Conservation (phyloP, 129 eudicot species). For the Oenanthe sinensis region DNA sequence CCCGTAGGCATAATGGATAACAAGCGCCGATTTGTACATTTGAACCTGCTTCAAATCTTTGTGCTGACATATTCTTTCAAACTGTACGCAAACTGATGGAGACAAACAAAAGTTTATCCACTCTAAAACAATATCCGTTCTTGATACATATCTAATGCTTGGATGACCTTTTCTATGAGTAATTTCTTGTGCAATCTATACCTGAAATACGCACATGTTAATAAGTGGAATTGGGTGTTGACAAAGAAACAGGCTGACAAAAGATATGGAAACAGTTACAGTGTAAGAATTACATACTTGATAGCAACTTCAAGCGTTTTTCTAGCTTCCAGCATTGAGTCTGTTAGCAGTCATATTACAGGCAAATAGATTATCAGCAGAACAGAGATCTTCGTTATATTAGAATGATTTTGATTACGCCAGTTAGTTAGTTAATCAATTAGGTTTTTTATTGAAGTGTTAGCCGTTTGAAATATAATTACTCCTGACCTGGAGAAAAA, state of each 20-base stretch:
- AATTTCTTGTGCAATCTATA: constrained; percentile 78
- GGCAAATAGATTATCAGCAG: background rate
- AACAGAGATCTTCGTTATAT: background rate
- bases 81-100: background rate
- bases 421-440: background rate
- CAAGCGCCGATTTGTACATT: background rate
- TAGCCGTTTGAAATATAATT: background rate
- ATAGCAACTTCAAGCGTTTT: constrained; percentile 85
- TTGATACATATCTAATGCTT: constrained; percentile 77
- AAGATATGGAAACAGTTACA: background rate
- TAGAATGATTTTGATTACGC: background rate
- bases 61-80: background rate
- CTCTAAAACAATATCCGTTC: constrained; percentile 63
- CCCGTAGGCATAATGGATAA: background rate
- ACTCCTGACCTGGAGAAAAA: background rate
- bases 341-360: constrained; percentile 25
- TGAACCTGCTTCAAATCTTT: background rate
- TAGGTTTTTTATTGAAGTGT: background rate
- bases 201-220: constrained; percentile 36
- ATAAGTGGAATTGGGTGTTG: background rate
- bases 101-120: constrained; percentile 8
- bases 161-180: constrained; percentile 71
- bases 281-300: constrained; percentile 47
- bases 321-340: constrained; percentile 61
- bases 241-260: background rate